These are phyloP conservation scores for Hypericum androsaemum DNA, from an alignment of 345 rosid genomes.

Conservation along the genomic window DNA sequence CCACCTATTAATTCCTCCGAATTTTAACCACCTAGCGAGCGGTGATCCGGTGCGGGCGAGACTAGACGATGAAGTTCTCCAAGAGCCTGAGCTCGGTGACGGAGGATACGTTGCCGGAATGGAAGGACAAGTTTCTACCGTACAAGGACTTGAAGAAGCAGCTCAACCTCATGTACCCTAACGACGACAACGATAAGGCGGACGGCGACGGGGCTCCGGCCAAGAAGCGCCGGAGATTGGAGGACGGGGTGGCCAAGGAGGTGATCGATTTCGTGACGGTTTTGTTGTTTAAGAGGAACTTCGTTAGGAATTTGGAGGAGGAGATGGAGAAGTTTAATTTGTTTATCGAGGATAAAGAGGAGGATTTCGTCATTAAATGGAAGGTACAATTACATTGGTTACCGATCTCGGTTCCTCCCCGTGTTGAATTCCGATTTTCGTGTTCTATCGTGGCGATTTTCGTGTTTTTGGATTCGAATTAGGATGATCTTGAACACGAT, in stretches of 20 bases:
- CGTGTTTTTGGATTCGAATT: too few relatives aligned
- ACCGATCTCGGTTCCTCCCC: too few relatives aligned
- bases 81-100: slow-evolving; percentile 5
- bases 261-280: slow-evolving; percentile 9
- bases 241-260: slow-evolving; percentile 3
- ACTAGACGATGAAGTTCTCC: slow-evolving; percentile 1
- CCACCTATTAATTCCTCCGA: too few relatives aligned
- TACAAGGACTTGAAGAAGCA: slow-evolving; percentile 9
- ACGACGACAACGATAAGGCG: slow-evolving; percentile 2
- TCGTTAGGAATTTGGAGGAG: neutral
- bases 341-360: slow-evolving; percentile 3
- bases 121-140: slow-evolving; percentile 5
- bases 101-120: slow-evolving; percentile 6
- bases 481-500: too few relatives aligned
- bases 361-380: slow-evolving; percentile 5
- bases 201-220: neutral
- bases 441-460: too few relatives aligned
- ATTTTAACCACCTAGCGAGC: too few relatives aligned
- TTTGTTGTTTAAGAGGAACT: neutral
- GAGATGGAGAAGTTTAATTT: slow-evolving; percentile 7
- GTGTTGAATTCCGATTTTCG: too few relatives aligned
- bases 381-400: neutral
- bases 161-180: slow-evolving; percentile 8
- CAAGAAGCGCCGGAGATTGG: slow-evolving; percentile 2
- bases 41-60: neutral